Conservation (phyloP, 345 rosid genomes). For the Raphanus sativus region DNA sequence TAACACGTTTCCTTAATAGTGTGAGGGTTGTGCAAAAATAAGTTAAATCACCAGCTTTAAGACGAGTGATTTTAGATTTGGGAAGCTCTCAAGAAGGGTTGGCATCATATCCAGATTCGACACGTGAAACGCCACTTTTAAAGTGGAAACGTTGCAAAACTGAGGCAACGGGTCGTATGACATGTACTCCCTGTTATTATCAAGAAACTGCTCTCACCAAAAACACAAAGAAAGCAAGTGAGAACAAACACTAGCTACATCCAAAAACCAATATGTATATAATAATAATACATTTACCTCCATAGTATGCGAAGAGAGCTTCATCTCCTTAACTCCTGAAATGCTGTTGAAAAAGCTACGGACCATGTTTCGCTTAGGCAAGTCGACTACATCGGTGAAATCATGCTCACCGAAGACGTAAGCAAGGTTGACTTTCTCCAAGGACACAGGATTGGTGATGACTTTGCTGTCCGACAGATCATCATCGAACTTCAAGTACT, state of each 20-base stretch:
- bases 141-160: conserved; percentile 15
- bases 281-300: conserved; percentile 4
- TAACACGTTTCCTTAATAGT: neutral
- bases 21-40: neutral
- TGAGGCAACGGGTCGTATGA: conserved; percentile 1
- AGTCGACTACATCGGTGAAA: neutral
- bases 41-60: neutral
- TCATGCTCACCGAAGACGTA: conserved; percentile 9
- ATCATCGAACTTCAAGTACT: conserved; percentile 19
- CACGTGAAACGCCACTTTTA: neutral
- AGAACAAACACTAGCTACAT: neutral
- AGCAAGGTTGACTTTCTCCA: conserved; percentile 5
- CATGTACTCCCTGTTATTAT: neutral
- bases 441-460: conserved; percentile 18
- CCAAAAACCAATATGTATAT: no score
- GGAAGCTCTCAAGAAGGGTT: conserved; percentile 13
- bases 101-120: neutral
- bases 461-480: neutral
- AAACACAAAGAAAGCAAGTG: neutral
- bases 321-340: conserved; percentile 17
- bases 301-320: neutral
- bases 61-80: conserved; percentile 4
- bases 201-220: conserved; percentile 14
- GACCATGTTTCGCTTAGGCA: conserved; percentile 22
- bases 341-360: conserved; percentile 7